These are phyloP conservation scores for Erodium trifolium DNA, from an alignment of 441 rosid species.

Conservation along the genomic window DNA sequence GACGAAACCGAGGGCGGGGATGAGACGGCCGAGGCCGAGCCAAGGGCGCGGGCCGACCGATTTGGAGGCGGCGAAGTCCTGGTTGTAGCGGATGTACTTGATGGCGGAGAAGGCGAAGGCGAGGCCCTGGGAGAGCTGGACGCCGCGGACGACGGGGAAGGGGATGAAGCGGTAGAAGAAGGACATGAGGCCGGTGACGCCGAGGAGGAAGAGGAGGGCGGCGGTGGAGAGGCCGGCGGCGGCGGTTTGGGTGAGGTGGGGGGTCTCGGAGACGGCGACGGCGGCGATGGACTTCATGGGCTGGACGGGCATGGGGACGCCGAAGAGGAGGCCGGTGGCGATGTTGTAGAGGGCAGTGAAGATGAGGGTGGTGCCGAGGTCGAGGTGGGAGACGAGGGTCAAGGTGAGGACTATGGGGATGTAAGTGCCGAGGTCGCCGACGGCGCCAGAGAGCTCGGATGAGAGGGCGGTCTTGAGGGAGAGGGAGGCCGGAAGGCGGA, in stretches of 20 bases:
- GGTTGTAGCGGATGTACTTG: slow-evolving; percentile 48
- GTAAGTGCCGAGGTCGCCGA: slow-evolving; percentile 85
- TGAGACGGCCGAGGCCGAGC: slow-evolving; percentile 60
- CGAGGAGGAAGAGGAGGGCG: slow-evolving; percentile 46
- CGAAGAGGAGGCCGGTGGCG: slow-evolving; percentile 61
- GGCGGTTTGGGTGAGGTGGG: slow-evolving; percentile 58
- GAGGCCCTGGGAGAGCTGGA: slow-evolving; percentile 66
- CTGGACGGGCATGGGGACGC: slow-evolving; percentile 66
- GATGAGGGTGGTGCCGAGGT: slow-evolving; percentile 38
- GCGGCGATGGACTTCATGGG: slow-evolving; percentile 78
- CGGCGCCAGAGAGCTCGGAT: slow-evolving; percentile 82
- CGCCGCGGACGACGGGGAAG: slow-evolving; percentile 65
- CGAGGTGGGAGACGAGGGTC: slow-evolving; percentile 63
- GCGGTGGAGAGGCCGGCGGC: slow-evolving; percentile 59
- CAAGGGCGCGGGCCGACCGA: slow-evolving; percentile 46
- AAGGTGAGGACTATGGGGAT: slow-evolving; percentile 76
- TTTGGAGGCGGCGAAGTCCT: slow-evolving; percentile 41
- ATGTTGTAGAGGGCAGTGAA: slow-evolving; percentile 41
- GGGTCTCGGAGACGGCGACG: slow-evolving; percentile 54
- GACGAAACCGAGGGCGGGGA: slow-evolving; percentile 42
- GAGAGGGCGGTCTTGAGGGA: slow-evolving; percentile 33
- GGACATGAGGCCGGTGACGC: slow-evolving; percentile 58
- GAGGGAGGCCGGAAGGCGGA: slow-evolving; percentile 12
- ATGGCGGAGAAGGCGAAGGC: slow-evolving; percentile 60
- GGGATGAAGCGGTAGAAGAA: slow-evolving; percentile 48